These are phyloP conservation scores for Colletotrichum sansevieriae DNA, from an alignment of 2,329 filamentous ascomycete genomes.

Conservation along the genomic window DNA sequence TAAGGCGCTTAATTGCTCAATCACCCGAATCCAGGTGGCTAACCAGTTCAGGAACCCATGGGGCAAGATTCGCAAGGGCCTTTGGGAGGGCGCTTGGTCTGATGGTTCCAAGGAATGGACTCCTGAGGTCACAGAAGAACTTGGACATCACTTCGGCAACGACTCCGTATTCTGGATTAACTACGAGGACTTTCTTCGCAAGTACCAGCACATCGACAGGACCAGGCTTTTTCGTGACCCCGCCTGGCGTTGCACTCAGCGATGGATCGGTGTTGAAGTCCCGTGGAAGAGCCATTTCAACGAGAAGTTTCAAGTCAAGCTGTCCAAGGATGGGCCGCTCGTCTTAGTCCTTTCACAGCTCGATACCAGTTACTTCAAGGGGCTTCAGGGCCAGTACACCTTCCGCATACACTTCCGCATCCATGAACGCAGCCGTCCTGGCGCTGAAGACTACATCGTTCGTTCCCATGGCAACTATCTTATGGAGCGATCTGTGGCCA, in stretches of 20 bases:
- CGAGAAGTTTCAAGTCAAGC: slow-evolving; percentile 70
- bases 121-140: slow-evolving; percentile 67
- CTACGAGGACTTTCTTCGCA: slow-evolving; percentile 72
- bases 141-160: slow-evolving; percentile 70
- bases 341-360: slow-evolving; percentile 73
- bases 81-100: slow-evolving; percentile 72
- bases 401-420: slow-evolving; percentile 65
- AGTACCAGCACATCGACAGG: slow-evolving; percentile 72
- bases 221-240: slow-evolving; percentile 71
- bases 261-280: slow-evolving; percentile 73
- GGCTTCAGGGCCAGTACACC: slow-evolving; percentile 70
- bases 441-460: slow-evolving; percentile 70
- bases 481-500: slow-evolving; percentile 70
- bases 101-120: slow-evolving; percentile 75
- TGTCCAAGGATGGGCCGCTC: slow-evolving; percentile 68
- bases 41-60: slow-evolving; percentile 64
- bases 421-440: slow-evolving; percentile 62
- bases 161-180: slow-evolving; percentile 76
- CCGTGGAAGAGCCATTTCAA: slow-evolving; percentile 73
- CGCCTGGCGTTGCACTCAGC: slow-evolving; percentile 69
- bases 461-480: slow-evolving; percentile 70
- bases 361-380: slow-evolving; percentile 72
- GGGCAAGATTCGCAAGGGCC: slow-evolving; percentile 68
- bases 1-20: slow-evolving; percentile 39
- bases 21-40: not conserved